Base-by-base conservation (phyloP, 2,329 filamentous ascomycete species). In the Claviceps pazoutovae region DNA sequence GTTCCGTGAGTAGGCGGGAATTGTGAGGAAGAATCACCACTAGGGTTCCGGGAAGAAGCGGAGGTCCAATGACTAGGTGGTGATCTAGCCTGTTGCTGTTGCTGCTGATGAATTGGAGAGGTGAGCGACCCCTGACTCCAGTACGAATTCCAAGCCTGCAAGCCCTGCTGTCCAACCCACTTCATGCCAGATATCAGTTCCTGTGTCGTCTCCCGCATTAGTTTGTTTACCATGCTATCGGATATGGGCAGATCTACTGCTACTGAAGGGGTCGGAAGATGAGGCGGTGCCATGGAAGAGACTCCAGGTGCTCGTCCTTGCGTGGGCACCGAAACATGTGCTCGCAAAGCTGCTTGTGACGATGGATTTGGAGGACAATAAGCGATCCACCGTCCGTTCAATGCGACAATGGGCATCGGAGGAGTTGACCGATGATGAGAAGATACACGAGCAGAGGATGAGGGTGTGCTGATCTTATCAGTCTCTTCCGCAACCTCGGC, bases 81-180 rank as follows among this genome's bases (percentile, higher is more conserved):
- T 59, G 76, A 74, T 56, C 73, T 68, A 21, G 68, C 62, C 52
- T 65, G 44, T 13, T 46, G 44, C 43, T 45, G 43, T 6, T 45
- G 43, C 43, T 45, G 43, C 14, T 45, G 66, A 66, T 69, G 66
- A 56, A 38, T 41, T 52, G 65, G 64, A 26, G 71, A 62, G 51
- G 60, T 65, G 47, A 71, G 57, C 53, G 72, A 64, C 30, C 30
- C 30, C 62, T 78, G 74, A 61, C 85, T 88, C 79, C 86, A 89
- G 68, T 93, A 91, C 60, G 77, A 84, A 61, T 88, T 88, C 78
- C 86, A 88, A 9, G 83, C 83, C 62, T 88, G 83, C 61, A 82
- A 74, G 21, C 86, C 81, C 62, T 89, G 85, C 61, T 89, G 85
- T 2, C 84, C 82, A 51, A 88, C 79, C 82, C 84, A 89, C 57